These are phyloP conservation scores for Ashbya aceris DNA, from an alignment of 1,139 yeast genomes.

Conservation along the genomic window DNA sequence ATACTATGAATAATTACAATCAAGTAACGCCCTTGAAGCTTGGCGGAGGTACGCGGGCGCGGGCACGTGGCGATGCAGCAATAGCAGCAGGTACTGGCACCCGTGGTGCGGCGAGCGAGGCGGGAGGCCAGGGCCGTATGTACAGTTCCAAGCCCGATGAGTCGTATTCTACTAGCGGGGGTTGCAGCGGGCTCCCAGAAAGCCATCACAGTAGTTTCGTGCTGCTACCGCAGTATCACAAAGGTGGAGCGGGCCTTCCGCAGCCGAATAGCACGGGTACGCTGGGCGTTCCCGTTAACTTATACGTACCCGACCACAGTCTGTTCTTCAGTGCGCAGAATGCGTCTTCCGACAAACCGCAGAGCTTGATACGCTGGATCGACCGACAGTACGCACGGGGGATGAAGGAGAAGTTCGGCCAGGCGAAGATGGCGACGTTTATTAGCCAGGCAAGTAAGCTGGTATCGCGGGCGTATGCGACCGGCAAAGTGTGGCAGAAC, in stretches of 20 bases:
- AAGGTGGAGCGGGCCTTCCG: not conserved
- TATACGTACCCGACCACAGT: conserved; percentile 1
- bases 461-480: conserved; percentile 42
- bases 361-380: conserved; percentile 2
- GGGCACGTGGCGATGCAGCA: not conserved
- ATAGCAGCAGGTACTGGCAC: not conserved
- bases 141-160: not conserved
- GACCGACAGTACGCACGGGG: conserved; percentile 4
- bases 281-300: not conserved
- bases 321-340: conserved; percentile 1
- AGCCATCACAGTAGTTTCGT: conserved; percentile 1
- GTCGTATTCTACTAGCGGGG: not conserved
- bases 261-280: not conserved
- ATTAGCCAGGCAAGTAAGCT: conserved; percentile 40
- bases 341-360: not conserved
- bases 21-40: conserved; percentile 8
- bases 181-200: not conserved
- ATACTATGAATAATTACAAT: conserved; percentile 5
- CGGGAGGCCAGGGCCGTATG: not conserved
- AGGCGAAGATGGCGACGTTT: conserved; percentile 22
- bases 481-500: conserved; percentile 40
- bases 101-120: no score
- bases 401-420: conserved; percentile 16
- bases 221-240: conserved; percentile 1
- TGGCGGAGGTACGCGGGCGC: conserved; percentile 1